Conservation (phyloP, 139 green algal species). For the Chlorella sp. region DNA sequence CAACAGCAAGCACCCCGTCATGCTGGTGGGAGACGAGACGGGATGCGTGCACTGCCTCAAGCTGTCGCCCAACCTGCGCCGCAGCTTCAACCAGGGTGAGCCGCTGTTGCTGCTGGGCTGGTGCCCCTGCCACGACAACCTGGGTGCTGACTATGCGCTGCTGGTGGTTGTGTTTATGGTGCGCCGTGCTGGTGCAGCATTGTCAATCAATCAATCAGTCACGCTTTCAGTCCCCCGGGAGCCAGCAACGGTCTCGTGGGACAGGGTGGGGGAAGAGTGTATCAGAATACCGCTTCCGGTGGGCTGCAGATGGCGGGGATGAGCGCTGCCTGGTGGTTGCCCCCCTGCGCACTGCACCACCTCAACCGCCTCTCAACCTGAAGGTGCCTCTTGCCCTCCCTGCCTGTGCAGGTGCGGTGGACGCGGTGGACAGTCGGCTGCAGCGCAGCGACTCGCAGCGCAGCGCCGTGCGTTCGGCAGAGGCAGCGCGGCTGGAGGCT, state of each 20-base stretch:
- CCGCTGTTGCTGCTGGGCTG: not conserved
- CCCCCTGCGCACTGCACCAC: too few relatives aligned
- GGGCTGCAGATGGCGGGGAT: too few relatives aligned
- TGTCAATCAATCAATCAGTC: not conserved
- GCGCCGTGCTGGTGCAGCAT: not conserved
- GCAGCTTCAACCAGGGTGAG: slow-evolving; percentile 3
- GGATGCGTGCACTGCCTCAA: slow-evolving; percentile 88
- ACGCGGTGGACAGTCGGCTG: not conserved
- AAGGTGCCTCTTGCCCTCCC: not conserved
- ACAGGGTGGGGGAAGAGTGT: too few relatives aligned
- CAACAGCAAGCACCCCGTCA: slow-evolving; percentile 86
- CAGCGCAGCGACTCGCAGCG: not conserved
- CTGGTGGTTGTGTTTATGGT: not conserved
- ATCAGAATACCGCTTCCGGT: too few relatives aligned
- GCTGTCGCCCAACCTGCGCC: slow-evolving; percentile 91
- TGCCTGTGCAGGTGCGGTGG: not conserved
- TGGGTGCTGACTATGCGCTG: too few relatives aligned
- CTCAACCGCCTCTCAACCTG: too few relatives aligned
- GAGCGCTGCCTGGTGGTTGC: too few relatives aligned
- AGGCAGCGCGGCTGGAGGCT: slow-evolving; percentile 21
- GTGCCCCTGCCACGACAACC: too few relatives aligned
- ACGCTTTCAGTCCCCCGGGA: not conserved
- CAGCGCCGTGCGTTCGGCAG: not conserved
- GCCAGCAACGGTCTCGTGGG: too few relatives aligned
- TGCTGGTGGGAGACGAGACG: slow-evolving; percentile 90